These are phyloP conservation scores for Protea cynaroides DNA, from an alignment of 164 flowering plant genomes.

Conservation along the genomic window DNA sequence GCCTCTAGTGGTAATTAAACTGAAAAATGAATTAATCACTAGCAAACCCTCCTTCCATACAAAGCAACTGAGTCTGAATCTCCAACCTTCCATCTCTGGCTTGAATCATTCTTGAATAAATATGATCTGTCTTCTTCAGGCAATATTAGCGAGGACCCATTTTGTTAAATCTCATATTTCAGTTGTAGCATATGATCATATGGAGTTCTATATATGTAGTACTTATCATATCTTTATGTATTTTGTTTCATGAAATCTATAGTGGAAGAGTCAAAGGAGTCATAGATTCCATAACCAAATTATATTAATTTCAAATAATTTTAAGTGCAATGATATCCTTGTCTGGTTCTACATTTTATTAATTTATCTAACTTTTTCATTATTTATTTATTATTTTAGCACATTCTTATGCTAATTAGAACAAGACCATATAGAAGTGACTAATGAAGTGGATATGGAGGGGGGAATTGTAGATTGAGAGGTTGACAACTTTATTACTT, in stretches of 20 bases:
- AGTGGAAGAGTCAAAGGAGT: slow-evolving; percentile 66
- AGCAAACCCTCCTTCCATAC: not conserved
- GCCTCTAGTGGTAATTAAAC: slow-evolving; percentile 1
- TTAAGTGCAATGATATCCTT: too few relatives aligned
- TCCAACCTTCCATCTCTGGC: too few relatives aligned
- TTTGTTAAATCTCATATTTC: not conserved
- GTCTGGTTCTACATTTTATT: too few relatives aligned
- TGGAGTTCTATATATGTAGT: slow-evolving; percentile 2
- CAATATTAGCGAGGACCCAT: not conserved
- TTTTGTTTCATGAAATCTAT: slow-evolving; percentile 13
- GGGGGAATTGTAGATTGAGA: slow-evolving; percentile 25
- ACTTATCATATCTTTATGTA: slow-evolving; percentile 1
- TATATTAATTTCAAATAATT: not conserved
- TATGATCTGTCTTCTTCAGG: not conserved
- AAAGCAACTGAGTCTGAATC: not conserved
- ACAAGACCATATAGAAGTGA: slow-evolving; percentile 14
- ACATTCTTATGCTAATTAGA: not conserved
- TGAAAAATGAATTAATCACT: not conserved
- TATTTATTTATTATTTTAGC: not conserved
- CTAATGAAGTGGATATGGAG: slow-evolving; percentile 26
- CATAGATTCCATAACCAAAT: slow-evolving; percentile 25
- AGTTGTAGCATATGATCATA: not conserved
- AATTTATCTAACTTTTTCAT: too few relatives aligned
- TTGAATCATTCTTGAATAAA: too few relatives aligned
- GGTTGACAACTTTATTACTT: slow-evolving; percentile 39